Evolutionary conservation across 176 grass and related monocot genomes (phyloP).

Genomic region (Metroxylon sagu): DNA sequence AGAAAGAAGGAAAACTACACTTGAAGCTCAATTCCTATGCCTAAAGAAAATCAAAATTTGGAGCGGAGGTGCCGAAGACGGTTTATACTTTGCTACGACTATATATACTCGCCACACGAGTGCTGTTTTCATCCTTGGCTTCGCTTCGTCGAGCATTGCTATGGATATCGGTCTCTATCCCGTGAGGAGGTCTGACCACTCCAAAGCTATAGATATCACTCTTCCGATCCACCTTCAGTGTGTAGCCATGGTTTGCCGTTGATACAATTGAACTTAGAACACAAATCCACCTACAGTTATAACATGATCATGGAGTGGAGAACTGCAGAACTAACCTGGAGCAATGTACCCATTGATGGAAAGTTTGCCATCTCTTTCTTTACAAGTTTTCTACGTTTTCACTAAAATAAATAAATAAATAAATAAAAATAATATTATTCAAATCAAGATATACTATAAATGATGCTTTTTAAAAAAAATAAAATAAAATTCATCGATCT

Average conservation of each 20-base stretch:
- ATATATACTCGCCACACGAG: neutral
- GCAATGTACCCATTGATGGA: conserved; percentile 88
- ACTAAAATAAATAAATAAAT: no score
- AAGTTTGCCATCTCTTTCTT: no score
- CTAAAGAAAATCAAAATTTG: conserved; percentile 36
- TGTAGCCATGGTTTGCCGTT: conserved; percentile 88
- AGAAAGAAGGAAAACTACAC: no score
- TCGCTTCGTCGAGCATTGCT: conserved; percentile 86
- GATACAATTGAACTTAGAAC: no score
- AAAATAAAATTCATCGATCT: no score
- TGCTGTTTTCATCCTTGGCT: conserved; percentile 65
- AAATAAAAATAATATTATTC: no score
- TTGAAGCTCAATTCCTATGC: neutral
- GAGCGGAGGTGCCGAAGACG: conserved; percentile 55
- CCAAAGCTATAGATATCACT: conserved; percentile 96
- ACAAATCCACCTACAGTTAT: no score
- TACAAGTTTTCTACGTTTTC: no score
- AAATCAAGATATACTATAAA: no score
- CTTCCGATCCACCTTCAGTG: conserved; percentile 93
- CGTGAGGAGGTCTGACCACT: conserved; percentile 80
- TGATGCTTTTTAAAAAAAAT: no score
- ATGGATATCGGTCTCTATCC: conserved; percentile 44
- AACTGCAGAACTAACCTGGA: conserved; percentile 31
- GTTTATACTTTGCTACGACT: conserved; percentile 63
- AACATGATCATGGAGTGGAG: no score